Conservation (phyloP, 202 grass and related monocot genomes). For the Carex arenaria region DNA sequence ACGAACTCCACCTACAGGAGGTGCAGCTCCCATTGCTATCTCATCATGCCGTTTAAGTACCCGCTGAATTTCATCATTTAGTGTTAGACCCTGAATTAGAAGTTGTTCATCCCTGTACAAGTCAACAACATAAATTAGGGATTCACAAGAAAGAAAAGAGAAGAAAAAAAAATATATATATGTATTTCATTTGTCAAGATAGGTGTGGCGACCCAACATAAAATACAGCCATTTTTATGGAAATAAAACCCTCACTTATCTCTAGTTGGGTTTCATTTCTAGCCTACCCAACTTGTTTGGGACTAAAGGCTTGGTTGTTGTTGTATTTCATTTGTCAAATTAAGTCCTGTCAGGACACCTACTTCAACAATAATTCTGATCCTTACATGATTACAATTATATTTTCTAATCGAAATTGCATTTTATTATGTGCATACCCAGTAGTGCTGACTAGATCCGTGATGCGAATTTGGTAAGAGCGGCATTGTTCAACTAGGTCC, state of each 20-base stretch:
- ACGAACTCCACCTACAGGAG: slow-evolving; percentile 28
- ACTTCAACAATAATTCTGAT: neutral
- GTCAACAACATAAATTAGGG: neutral
- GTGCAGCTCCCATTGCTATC: slow-evolving; percentile 49
- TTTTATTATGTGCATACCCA: slow-evolving; percentile 34
- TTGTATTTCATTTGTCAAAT: neutral
- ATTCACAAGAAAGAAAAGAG: neutral
- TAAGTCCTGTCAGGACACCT: neutral
- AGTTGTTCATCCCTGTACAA: slow-evolving; percentile 82
- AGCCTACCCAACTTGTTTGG: no score
- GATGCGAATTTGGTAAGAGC: slow-evolving; percentile 66
- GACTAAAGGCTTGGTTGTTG: no score
- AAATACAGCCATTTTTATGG: no score
- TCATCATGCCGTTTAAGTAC: slow-evolving; percentile 90
- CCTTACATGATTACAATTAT: neutral
- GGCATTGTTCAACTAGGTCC: slow-evolving; percentile 91
- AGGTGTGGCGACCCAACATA: no score
- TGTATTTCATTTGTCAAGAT: neutral
- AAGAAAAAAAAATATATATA: neutral
- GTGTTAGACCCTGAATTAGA: slow-evolving; percentile 72
- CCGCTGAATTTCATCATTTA: slow-evolving; percentile 91
- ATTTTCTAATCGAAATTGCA: neutral
- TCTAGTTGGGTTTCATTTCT: no score
- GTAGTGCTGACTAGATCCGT: slow-evolving; percentile 85
- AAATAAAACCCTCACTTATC: no score